A percentile compares a stretch with the other conserved stretches of the same genome.
These are phyloP conservation scores for Rhododendron henanense DNA, from an alignment of 148 eudicot species.

Conservation along the genomic window DNA sequence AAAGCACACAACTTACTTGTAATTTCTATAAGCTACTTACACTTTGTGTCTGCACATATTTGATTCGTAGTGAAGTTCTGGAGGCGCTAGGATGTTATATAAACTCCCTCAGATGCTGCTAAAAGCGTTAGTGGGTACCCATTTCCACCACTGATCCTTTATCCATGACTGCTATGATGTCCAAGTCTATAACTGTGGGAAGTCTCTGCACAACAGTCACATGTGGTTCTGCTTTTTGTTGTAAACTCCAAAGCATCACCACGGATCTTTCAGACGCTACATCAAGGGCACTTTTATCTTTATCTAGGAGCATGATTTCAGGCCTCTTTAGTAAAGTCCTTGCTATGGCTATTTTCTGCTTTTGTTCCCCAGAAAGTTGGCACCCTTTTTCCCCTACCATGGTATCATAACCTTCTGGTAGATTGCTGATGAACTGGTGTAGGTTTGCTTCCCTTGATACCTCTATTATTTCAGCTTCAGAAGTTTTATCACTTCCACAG, in stretches of 20 bases:
- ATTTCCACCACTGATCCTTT: slow-evolving; percentile 47
- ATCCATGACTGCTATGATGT: slow-evolving; percentile 46
- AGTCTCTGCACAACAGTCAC: slow-evolving; percentile 42
- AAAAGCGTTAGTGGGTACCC: slow-evolving; percentile 35
- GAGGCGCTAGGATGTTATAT: not conserved
- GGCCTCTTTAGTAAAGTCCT: slow-evolving; percentile 41
- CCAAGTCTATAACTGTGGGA: slow-evolving; percentile 38
- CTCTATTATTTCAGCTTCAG: slow-evolving; percentile 43
- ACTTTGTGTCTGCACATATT: not conserved
- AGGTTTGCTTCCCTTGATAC: slow-evolving; percentile 36
- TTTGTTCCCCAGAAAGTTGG: slow-evolving; percentile 55
- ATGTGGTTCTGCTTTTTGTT: slow-evolving; percentile 14
- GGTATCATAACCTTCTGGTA: slow-evolving; percentile 45
- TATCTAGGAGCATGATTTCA: slow-evolving; percentile 41
- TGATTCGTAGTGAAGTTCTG: not conserved
- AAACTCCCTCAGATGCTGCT: slow-evolving; percentile 32
- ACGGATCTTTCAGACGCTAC: slow-evolving; percentile 40
- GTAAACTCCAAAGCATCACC: slow-evolving; percentile 17
- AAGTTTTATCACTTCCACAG: slow-evolving; percentile 33
- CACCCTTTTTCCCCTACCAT: slow-evolving; percentile 48
- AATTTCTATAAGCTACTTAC: not conserved
- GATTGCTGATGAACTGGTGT: slow-evolving; percentile 41
- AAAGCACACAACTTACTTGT: not conserved
- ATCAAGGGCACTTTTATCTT: slow-evolving; percentile 57
- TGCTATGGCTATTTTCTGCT: slow-evolving; percentile 43